Base-by-base conservation (phyloP, 441 rosid genomes). In the Pelargonium cotyledonis region DNA sequence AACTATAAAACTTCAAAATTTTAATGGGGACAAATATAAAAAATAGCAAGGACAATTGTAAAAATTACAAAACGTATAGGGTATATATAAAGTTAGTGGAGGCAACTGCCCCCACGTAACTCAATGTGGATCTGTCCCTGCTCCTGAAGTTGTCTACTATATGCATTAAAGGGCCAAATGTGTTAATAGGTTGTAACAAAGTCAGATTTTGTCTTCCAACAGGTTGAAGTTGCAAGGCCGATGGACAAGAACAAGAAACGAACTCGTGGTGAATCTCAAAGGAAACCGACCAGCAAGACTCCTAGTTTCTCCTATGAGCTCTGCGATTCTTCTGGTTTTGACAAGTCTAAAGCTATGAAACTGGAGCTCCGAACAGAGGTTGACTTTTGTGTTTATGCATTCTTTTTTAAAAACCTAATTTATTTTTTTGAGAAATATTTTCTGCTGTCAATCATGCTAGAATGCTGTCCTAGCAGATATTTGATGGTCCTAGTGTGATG, bases 201-300 rank as follows among this genome's bases (percentile, higher is more conserved):
- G 51, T 40, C 21, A 41, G 26, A 41, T 40, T 65, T 15, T 65
- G 23, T 65, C 29, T 38, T 23, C 29, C 47, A n/a, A 65, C 67
- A 65, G 67, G 51, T 65, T 49, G 67, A 65, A 65, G 47, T 65
- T 65, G 67, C 67, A 18, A 65, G 19, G 67, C 67, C 67, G 8
- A 65, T 65, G 67, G 67, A 65, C 51, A 65, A 65, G 49, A 16
- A 12, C n/a, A 65, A 41, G 29, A 65, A 65, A 65, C 51, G 67
- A 41, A 41, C 51, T 65, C 67, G 18, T 65, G 67, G 41, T 65
- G 67, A 65, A 65, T 65, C 51, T 41, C 67, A 65, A 65, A 65
- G 21, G 26, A 65, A 65, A 40, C 47, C 29, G 21, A 18, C 29
- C 14, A 41, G 44, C 26, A 65, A 41, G 26, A 9, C 67, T 18